phyloP scores from a whole-genome alignment of 2,329 filamentous ascomycete species.

The Ophiosphaerella herpotricha region DNA sequence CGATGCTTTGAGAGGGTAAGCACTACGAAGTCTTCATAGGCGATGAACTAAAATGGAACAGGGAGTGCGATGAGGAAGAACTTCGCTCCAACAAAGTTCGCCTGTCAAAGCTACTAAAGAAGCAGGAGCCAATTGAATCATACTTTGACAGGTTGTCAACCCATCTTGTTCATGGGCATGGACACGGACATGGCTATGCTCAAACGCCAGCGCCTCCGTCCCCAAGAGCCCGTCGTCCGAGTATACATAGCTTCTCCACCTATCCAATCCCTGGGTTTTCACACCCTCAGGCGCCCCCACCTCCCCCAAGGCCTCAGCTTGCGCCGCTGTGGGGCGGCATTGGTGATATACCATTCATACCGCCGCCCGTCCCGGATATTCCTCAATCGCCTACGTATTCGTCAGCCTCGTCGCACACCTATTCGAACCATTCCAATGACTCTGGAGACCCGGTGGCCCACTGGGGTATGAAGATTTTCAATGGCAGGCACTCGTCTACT shows the following conservation, averaged over 20 bases:
- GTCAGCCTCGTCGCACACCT: slow-evolving; percentile 49
- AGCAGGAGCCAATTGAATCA: slow-evolving; percentile 41
- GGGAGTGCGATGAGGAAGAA: slow-evolving; percentile 36
- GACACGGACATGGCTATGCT: slow-evolving; percentile 17
- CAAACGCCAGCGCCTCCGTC: slow-evolving; percentile 36
- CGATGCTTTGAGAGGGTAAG: slow-evolving; percentile 54
- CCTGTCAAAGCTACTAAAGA: slow-evolving; percentile 40
- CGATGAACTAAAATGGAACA: slow-evolving; percentile 22
- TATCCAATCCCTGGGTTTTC: slow-evolving; percentile 27
- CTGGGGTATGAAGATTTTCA: slow-evolving; percentile 52
- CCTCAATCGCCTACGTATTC: slow-evolving; percentile 51
- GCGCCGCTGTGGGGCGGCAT: slow-evolving; percentile 24
- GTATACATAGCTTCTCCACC: slow-evolving; percentile 31
- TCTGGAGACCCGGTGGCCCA: slow-evolving; percentile 42
- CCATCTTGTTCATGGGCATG: slow-evolving; percentile 15
- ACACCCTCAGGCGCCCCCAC: slow-evolving; percentile 13
- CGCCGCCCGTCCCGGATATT: slow-evolving; percentile 44
- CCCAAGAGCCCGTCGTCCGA: slow-evolving; percentile 33
- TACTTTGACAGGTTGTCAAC: slow-evolving; percentile 36
- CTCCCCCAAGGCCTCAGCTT: slow-evolving; percentile 18
- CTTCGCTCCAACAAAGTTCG: slow-evolving; percentile 31
- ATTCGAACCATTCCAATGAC: slow-evolving; percentile 42
- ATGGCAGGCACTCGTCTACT: slow-evolving; percentile 47
- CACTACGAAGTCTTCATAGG: neutral
- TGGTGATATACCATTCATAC: slow-evolving; percentile 40